Evolutionary conservation across 768 basidiomycete genomes (phyloP).

Genomic region (Cantharellus anzutake): DNA sequence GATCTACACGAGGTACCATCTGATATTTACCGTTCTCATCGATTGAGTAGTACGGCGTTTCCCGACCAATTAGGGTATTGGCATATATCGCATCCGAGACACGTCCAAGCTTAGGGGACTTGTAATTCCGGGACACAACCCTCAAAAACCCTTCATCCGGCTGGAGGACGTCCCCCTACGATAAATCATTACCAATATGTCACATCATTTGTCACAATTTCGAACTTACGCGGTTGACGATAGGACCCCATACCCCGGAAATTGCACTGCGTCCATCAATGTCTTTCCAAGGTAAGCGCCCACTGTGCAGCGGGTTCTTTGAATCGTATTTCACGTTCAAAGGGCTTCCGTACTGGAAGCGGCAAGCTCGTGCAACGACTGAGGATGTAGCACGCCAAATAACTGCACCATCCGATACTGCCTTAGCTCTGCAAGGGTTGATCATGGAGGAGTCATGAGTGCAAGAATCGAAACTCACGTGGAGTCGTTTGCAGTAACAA

Average conservation of each 20-base stretch:
- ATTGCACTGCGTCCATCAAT: not conserved
- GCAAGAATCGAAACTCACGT: not conserved
- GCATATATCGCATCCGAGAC: not conserved
- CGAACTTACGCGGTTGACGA: not conserved
- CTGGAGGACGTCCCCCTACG: not conserved
- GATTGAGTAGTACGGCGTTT: not conserved
- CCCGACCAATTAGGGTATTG: not conserved
- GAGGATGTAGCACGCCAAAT: slow-evolving; percentile 75
- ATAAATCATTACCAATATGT: not conserved
- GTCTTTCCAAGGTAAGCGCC: not conserved
- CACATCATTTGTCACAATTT: no score
- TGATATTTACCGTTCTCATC: not conserved
- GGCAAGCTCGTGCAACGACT: slow-evolving; percentile 24
- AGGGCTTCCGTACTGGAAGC: slow-evolving; percentile 41
- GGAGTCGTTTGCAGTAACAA: not conserved
- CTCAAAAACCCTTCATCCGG: not conserved
- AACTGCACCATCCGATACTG: slow-evolving; percentile 24
- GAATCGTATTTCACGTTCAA: not conserved
- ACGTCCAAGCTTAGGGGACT: not conserved
- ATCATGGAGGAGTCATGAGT: not conserved
- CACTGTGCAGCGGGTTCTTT: not conserved
- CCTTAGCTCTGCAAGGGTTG: slow-evolving; percentile 36
- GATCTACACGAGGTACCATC: not conserved
- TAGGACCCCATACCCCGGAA: not conserved
- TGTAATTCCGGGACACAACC: not conserved